A percentile compares a stretch with the other conserved stretches of the same genome.
These are phyloP conservation scores for Globisporangium solare DNA, from an alignment of 352 stramenopile species.

Conservation along the genomic window DNA sequence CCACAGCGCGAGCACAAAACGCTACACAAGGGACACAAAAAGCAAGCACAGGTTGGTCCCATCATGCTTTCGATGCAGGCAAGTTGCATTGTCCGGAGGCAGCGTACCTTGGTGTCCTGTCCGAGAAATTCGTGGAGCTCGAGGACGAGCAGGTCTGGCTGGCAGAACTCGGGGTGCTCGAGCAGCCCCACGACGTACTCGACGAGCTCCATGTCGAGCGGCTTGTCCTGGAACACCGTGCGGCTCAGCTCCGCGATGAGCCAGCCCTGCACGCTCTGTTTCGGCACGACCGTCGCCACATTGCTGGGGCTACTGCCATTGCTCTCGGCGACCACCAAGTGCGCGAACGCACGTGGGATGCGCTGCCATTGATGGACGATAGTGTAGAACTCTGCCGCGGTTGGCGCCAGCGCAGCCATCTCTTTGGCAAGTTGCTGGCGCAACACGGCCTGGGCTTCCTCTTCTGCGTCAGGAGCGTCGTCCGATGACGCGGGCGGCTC, in stretches of 20 bases:
- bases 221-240: conserved; percentile 22
- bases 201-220: conserved; percentile 55
- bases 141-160: conserved; percentile 53
- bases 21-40: conserved; percentile 19
- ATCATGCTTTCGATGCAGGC: background rate
- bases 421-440: conserved; percentile 19
- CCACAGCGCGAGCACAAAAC: conserved; percentile 66
- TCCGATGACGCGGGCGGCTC: background rate
- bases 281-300: conserved; percentile 1
- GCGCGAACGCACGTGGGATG: conserved; percentile 42
- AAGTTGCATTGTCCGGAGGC: no score
- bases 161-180: conserved; percentile 64
- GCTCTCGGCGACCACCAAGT: conserved; percentile 17
- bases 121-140: conserved; percentile 76
- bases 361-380: conserved; percentile 37
- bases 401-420: conserved; percentile 20
- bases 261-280: conserved; percentile 31
- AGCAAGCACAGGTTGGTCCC: conserved; percentile 3
- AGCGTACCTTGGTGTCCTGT: conserved; percentile 26
- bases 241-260: conserved; percentile 40
- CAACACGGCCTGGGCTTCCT: background rate
- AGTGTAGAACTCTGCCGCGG: conserved; percentile 34
- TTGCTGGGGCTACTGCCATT: background rate
- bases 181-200: conserved; percentile 63
- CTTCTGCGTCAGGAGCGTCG: background rate